phyloP scores from a whole-genome alignment of 1,139 yeast species.

The Eremothecium cymbalariae region DNA sequence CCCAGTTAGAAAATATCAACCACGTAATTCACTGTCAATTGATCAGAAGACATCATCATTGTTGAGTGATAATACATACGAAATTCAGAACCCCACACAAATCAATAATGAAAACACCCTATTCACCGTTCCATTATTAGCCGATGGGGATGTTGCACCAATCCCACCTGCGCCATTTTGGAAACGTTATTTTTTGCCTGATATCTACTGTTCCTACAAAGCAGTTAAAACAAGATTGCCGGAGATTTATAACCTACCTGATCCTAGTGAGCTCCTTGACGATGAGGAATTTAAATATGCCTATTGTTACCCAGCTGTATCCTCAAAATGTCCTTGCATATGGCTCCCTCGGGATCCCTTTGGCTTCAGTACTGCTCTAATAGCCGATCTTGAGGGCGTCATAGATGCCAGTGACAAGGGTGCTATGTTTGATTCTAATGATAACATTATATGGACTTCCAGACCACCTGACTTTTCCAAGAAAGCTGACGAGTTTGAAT shows the following conservation, averaged over 20 bases:
- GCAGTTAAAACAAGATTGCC: constrained; percentile 51
- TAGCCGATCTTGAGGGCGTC: constrained; percentile 41
- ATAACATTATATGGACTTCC: constrained; percentile 46
- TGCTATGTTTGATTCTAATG: constrained; percentile 54
- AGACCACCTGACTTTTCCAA: constrained; percentile 43
- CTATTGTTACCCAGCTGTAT: constrained; percentile 66
- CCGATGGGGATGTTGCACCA: constrained; percentile 38
- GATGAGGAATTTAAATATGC: constrained; percentile 39
- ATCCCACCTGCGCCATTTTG: constrained; percentile 34
- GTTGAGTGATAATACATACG: constrained; percentile 23
- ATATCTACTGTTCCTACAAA: constrained; percentile 49
- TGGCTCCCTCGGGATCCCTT: constrained; percentile 87
- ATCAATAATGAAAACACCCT: constrained; percentile 19
- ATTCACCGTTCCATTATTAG: constrained; percentile 37
- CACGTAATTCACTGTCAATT: constrained; percentile 12
- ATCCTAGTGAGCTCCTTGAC: constrained; percentile 32
- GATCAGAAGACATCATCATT: constrained; percentile 19
- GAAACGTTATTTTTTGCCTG: constrained; percentile 56
- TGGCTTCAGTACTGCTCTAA: constrained; percentile 63
- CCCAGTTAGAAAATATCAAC: constrained; percentile 25
- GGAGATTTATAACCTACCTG: constrained; percentile 38
- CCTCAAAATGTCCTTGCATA: constrained; percentile 56
- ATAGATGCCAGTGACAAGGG: constrained; percentile 59
- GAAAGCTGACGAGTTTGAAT: constrained; percentile 2
- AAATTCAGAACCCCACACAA: constrained; percentile 7